Evolutionary conservation across 2,329 filamentous ascomycete genomes (phyloP).

Genomic region (Trichoderma polysporum): DNA sequence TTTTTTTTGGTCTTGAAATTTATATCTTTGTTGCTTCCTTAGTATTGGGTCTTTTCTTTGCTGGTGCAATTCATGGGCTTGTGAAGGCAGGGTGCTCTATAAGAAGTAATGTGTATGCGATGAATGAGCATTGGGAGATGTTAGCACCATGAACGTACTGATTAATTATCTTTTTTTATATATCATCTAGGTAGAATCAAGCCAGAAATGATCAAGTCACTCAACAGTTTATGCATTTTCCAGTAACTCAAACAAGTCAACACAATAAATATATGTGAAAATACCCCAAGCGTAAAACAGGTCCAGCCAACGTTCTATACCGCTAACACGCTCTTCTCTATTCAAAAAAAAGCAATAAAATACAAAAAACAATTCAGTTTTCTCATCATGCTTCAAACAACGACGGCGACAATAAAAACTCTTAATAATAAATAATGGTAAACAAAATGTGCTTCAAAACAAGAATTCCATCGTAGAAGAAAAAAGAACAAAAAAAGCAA

Average conservation of each 20-base stretch:
- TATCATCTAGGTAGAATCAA: background rate
- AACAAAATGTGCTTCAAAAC: background rate
- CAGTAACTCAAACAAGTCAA: background rate
- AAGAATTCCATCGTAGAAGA: background rate
- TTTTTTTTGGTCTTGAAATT: conserved; percentile 35
- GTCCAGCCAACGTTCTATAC: background rate
- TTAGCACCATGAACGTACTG: background rate
- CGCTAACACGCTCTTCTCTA: background rate
- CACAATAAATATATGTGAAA: background rate
- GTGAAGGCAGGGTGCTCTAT: background rate
- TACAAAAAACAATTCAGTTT: background rate
- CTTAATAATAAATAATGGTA: background rate
- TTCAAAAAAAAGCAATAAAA: background rate
- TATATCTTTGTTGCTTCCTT: background rate
- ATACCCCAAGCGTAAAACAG: background rate
- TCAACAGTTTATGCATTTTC: too few relatives aligned
- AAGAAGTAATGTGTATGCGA: background rate
- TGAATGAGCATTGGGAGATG: background rate
- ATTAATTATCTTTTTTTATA: background rate
- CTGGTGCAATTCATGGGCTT: background rate
- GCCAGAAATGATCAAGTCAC: background rate
- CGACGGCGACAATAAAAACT: background rate
- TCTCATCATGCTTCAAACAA: background rate
- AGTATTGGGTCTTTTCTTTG: background rate
- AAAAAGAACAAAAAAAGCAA: background rate